phyloP scores from a whole-genome alignment of 108 stramenopile genomes.

The Bacterosira constricta region DNA sequence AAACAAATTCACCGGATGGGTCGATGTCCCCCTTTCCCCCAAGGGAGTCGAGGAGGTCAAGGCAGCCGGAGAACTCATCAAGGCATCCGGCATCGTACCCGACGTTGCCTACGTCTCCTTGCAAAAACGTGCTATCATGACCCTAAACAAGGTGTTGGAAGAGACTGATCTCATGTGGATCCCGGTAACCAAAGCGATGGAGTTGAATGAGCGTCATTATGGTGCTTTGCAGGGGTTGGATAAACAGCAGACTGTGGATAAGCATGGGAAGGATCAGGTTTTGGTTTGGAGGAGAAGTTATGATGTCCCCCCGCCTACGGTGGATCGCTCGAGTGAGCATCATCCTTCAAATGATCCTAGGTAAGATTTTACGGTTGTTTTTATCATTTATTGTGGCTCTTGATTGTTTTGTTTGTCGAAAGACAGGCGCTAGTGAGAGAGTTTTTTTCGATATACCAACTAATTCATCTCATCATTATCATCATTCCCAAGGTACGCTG shows the following conservation, averaged over 20 bases:
- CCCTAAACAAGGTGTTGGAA: conserved; percentile 84
- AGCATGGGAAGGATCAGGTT: conserved; percentile 97
- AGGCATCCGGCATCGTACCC: conserved; percentile 65
- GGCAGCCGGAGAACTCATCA: conserved; percentile 74
- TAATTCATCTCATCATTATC: neutral
- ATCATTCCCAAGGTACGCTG: conserved; percentile 47
- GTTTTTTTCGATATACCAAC: conserved; percentile 69
- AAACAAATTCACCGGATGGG: conserved; percentile 98
- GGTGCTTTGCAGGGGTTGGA: conserved; percentile 95
- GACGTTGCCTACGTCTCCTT: conserved; percentile 89
- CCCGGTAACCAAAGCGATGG: conserved; percentile 78
- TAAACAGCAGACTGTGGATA: conserved; percentile 98
- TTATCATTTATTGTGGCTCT: too few species aligned
- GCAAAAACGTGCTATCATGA: conserved; percentile 93
- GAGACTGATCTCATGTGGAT: conserved; percentile 93
- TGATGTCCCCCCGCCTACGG: conserved; percentile 93
- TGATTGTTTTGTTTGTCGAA: too few species aligned
- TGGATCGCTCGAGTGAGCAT: conserved; percentile 74
- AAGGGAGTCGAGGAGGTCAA: conserved; percentile 93
- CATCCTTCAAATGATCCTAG: conserved; percentile 91
- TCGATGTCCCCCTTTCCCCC: conserved; percentile 89
- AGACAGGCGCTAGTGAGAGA: too few species aligned
- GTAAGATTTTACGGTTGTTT: too few species aligned
- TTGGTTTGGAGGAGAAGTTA: conserved; percentile 95
- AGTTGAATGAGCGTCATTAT: conserved; percentile 97